These are phyloP conservation scores for Pleurozium schreberi DNA, from an alignment of 225 moss, liverwort and hornwort genomes.

Conservation along the genomic window DNA sequence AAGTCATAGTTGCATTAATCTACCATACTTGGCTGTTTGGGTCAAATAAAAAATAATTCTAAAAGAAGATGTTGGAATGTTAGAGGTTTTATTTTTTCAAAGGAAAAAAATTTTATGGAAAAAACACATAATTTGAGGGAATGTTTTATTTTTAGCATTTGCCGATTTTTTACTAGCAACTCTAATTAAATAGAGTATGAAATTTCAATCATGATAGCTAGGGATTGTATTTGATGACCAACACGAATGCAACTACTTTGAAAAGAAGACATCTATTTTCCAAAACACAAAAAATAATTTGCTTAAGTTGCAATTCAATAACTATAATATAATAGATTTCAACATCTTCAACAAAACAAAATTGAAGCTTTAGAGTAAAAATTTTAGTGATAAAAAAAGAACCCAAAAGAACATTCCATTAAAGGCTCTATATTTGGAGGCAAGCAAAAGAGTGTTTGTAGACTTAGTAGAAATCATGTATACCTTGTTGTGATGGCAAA, in stretches of 20 bases:
- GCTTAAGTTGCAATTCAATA: neutral
- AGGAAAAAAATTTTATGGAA: neutral
- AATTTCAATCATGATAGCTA: rapidly evolving
- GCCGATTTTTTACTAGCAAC: neutral
- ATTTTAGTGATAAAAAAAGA: neutral
- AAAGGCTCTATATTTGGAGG: neutral
- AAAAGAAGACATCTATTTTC: neutral
- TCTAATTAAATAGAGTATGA: neutral
- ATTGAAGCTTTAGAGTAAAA: neutral
- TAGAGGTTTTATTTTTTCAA: neutral
- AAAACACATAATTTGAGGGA: neutral
- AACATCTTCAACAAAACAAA: neutral
- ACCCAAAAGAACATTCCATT: neutral
- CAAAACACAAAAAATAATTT: neutral
- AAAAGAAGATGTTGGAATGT: neutral
- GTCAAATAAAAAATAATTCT: neutral
- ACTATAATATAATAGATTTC: neutral
- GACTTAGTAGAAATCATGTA: neutral
- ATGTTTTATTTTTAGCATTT: neutral
- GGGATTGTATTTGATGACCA: neutral
- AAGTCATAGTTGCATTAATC: neutral
- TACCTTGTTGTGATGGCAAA: neutral
- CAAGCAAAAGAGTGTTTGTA: neutral
- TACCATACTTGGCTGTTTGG: rapidly evolving
- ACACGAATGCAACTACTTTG: neutral